A percentile compares a stretch with the other conserved stretches of the same genome.
These are phyloP conservation scores for Arthrinium phaeospermum DNA, from an alignment of 2,329 filamentous ascomycete genomes.

Conservation along the genomic window DNA sequence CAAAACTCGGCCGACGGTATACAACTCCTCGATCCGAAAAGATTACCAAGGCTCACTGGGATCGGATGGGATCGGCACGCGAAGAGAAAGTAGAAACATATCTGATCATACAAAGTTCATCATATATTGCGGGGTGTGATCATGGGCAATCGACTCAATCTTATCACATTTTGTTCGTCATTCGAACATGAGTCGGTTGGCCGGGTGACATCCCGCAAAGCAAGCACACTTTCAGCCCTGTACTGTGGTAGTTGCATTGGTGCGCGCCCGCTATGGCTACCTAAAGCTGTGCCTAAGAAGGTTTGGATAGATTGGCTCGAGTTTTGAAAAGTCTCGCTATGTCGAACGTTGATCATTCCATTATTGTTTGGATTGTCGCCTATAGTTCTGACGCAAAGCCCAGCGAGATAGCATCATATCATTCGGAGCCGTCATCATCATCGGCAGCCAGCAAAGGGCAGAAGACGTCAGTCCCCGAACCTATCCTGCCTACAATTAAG, in stretches of 20 bases:
- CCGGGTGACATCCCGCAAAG: background rate
- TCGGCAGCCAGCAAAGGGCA: background rate
- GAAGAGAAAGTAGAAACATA: background rate
- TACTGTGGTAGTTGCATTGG: background rate
- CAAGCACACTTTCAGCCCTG: background rate
- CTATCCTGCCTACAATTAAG: background rate
- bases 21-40: background rate
- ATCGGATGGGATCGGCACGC: background rate
- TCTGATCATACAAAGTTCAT: background rate
- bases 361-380: background rate
- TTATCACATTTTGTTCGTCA: background rate
- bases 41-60: background rate
- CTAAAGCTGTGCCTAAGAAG: background rate
- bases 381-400: background rate
- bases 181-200: slow-evolving; percentile 1
- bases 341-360: slow-evolving; percentile 10
- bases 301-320: background rate
- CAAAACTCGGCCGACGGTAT: background rate
- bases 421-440: background rate
- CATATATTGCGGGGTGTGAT: background rate
- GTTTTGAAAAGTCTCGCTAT: background rate
- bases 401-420: background rate
- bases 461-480: background rate
- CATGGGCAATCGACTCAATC: background rate
- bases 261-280: background rate